phyloP scores from a whole-genome alignment of 148 eudicot species.

The Fagopyrum homotropicum region DNA sequence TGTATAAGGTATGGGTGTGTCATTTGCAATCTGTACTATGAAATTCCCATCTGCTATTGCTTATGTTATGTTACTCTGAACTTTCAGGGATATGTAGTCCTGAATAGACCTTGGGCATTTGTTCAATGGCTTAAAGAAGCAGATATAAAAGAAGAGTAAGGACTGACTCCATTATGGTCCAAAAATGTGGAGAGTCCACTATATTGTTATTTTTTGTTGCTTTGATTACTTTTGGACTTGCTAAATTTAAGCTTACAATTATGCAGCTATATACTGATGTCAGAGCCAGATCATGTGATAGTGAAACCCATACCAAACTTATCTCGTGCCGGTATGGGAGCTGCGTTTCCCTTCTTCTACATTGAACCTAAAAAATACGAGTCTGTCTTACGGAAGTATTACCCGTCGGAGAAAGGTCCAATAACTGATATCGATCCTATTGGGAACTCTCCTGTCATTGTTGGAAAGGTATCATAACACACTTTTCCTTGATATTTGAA shows the following conservation, averaged over 20 bases:
- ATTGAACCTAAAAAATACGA: slow-evolving; percentile 93
- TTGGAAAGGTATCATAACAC: slow-evolving; percentile 54
- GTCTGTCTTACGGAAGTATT: slow-evolving; percentile 65
- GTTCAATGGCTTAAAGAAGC: slow-evolving; percentile 99
- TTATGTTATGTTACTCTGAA: slow-evolving; percentile 5
- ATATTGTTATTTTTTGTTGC: neutral
- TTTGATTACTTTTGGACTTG: neutral
- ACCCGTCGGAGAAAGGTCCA: slow-evolving; percentile 72
- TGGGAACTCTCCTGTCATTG: slow-evolving; percentile 94
- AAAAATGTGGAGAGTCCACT: neutral
- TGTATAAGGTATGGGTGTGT: neutral
- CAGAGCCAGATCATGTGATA: slow-evolving; percentile 95
- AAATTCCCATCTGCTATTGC: neutral
- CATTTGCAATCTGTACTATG: neutral
- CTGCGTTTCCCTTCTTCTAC: slow-evolving; percentile 98
- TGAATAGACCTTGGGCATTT: slow-evolving; percentile 99
- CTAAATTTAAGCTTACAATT: slow-evolving; percentile 13
- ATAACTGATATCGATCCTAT: slow-evolving; percentile 85
- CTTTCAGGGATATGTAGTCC: slow-evolving; percentile 91
- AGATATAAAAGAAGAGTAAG: slow-evolving; percentile 94
- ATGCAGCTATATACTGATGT: slow-evolving; percentile 90
- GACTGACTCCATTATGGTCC: slow-evolving; percentile 6
- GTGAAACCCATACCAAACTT: slow-evolving; percentile 96
- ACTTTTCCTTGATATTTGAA: neutral
- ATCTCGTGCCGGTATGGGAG: slow-evolving; percentile 74